phyloP scores from a whole-genome alignment of 1,284 basidiomycete species.

The Ceratobasidium sp. region DNA sequence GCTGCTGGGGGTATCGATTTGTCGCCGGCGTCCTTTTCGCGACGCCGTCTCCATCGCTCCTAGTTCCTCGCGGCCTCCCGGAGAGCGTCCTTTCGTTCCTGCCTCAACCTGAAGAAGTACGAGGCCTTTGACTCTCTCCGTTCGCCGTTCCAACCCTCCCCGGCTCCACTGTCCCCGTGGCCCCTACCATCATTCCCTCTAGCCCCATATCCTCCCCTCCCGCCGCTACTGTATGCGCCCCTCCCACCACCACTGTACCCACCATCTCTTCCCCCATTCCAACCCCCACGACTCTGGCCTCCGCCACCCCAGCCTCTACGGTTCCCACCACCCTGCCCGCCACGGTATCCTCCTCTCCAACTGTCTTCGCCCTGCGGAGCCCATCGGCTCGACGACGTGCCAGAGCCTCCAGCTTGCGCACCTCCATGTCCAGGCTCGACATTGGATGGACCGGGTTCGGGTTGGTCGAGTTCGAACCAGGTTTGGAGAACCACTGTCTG shows the following conservation, averaged over 20 bases:
- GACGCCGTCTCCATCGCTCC: background rate
- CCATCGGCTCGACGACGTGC: background rate
- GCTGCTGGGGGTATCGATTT: slow-evolving; percentile 1
- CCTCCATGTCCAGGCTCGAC: background rate
- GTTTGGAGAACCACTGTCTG: background rate
- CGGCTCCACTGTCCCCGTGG: background rate
- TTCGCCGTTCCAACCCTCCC: background rate
- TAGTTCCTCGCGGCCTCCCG: background rate
- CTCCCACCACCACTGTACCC: background rate
- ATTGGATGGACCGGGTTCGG: background rate
- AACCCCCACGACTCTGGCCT: background rate
- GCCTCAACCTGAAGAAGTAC: background rate
- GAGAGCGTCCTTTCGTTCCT: background rate
- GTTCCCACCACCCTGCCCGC: background rate
- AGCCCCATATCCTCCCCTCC: background rate
- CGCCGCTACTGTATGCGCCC: background rate
- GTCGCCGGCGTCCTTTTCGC: background rate
- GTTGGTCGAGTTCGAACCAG: background rate
- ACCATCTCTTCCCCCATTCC: background rate
- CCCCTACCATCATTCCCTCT: background rate
- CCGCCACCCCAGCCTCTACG: background rate
- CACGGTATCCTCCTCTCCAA: background rate
- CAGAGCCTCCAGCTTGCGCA: background rate
- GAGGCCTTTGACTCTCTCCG: background rate
- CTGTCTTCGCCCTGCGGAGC: background rate